Base-by-base conservation (phyloP, 148 eudicot species). In the Rhododendron griersonianum region DNA sequence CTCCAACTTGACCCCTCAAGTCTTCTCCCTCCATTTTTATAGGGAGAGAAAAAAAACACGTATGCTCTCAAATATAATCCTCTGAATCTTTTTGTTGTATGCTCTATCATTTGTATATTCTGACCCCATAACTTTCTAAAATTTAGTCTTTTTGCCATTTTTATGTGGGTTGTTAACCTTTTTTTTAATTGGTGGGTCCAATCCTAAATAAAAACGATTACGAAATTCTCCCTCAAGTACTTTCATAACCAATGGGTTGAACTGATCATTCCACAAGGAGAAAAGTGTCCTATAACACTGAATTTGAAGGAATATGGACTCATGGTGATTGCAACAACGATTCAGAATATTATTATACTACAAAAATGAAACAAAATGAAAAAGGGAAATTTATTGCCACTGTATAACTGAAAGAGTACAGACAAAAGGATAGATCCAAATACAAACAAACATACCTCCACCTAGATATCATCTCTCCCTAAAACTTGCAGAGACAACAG, bases 401-500 rank as follows among this genome's bases (percentile, higher is more conserved):
- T 84, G 50, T 48, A 71, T 8, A 3, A 18, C 5, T 2, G 11
- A 61, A 35, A 18, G 47, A 75, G 47, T 75, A 75, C 79, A 75
- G 79, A 75, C 39, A 35, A 37, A 37, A 35, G 79, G 76, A 28
- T 71, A 35, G 21, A 75, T 35, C 59, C 57, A 11, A 48, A 10
- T 8, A 61, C 41, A 45, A 69, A 48, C 69, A n/a, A 30, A 33
- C 76, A 71, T 3, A 47, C 86, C 78, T 69, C 79, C 55, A 25
- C 85, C 85, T 48, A 47, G 25, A 30, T 10, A 75, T 73, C 39
- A 16, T 48, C 57, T 67, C 86, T 73, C 63, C 74, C 80, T 71
- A 84, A 84, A 73, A 84, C 79, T 44, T 50, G 45, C 80, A 84
- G 86, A 84, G 35, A 73, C 86, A 35, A 30, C 79, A 73, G 65